Evolutionary conservation across 148 eudicot species (phyloP), one percentile per base, ranked within the genome.

Genomic region (Cornus kousa): DNA sequence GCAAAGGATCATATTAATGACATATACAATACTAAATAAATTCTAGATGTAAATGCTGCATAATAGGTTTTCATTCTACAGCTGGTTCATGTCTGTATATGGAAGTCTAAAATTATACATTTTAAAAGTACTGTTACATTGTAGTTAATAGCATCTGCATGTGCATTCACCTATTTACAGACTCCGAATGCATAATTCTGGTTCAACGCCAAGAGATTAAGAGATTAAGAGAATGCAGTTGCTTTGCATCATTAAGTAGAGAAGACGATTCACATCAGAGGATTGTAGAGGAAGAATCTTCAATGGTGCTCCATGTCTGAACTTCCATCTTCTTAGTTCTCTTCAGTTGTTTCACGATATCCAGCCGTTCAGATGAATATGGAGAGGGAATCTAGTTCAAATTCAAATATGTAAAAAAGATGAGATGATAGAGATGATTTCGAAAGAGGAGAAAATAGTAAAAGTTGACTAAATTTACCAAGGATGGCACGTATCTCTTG

Each of bases 241-340:
- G 1, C 35, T 72, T 24, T 50, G 74, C 62, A 72, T 23, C 14
- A 24, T 37, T 31, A 4, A 23, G 14, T 23, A 16, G 19, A 7
- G 7, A 32, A 20, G 14, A 1, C 7, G 59, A 10, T 48, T 65
- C 22, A 7, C 57, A 37, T 66, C 17, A 22, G 23, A 59, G 23
- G 35, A 39, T 33, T 65, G 7, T 62, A 28, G 71, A 62, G 31
- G 73, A 32, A 77, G 46, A 43, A 62, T 78, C 71, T 31, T 78
- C 67, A 3, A 50, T 74, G 74, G 23, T 73, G 75, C 19, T 80
- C 74, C 50, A 24, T 12, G 68, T 40, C 71, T 81, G 74, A 72
- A 83, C 32, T 85, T 80, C 86, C 85, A 81, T 83, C 84, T 79
- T 85, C 86, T 85, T 81, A 20, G 87, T 80, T 78, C 90, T 85